phyloP scores from a whole-genome alignment of 176 grass and related monocot genomes.

The Pontederia crassipes region DNA sequence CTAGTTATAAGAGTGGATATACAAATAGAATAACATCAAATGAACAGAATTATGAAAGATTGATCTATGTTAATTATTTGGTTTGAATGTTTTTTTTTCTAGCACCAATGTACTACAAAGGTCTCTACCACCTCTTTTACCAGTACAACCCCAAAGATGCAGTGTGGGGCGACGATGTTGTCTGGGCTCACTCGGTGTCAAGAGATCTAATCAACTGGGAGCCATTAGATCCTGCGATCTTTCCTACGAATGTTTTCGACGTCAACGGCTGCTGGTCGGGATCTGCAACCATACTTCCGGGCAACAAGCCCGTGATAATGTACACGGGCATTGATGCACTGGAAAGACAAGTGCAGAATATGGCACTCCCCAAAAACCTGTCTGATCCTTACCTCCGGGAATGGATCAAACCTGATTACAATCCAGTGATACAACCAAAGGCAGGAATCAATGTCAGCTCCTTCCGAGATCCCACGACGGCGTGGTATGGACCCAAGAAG shows the following conservation, averaged over 20 bases:
- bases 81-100: background rate
- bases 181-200: constrained; percentile 73
- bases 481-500: constrained; percentile 39
- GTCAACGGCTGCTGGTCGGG: constrained; percentile 49
- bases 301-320: constrained; percentile 23
- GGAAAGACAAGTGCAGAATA: constrained; percentile 35
- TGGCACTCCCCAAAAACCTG: constrained; percentile 43
- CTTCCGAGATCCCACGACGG: constrained; percentile 54
- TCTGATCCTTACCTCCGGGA: constrained; percentile 34
- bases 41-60: no score
- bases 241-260: constrained; percentile 44
- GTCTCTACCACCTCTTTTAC: constrained; percentile 58
- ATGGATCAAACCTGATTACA: constrained; percentile 43
- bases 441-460: constrained; percentile 16
- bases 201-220: constrained; percentile 63
- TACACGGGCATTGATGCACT: constrained; percentile 38
- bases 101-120: constrained; percentile 62
- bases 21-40: no score
- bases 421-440: constrained; percentile 33
- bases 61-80: background rate
- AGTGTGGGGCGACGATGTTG: constrained; percentile 38
- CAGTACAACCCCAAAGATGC: constrained; percentile 59
- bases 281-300: constrained; percentile 34
- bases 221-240: constrained; percentile 34
- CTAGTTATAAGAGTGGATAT: no score